Evolutionary conservation across 805 yeast genomes (phyloP).

Genomic region (Aciculoconidium aculeatum): DNA sequence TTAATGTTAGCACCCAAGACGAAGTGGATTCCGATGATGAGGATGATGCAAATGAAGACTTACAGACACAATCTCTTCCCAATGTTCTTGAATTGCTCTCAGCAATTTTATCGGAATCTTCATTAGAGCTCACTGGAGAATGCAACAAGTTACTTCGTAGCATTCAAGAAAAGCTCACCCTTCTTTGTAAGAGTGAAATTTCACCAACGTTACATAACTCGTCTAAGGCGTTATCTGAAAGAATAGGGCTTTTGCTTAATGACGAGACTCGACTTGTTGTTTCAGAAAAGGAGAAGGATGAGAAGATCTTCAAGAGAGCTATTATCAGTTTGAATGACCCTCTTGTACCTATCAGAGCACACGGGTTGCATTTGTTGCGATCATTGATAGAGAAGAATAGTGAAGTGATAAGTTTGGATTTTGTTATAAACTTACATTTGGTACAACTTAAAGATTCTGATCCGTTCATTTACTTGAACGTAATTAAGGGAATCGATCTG

Average conservation of each 20-base stretch:
- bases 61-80: constrained; percentile 18
- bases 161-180: constrained; percentile 19
- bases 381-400: constrained; percentile 47
- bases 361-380: constrained; percentile 66
- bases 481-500: constrained; percentile 69
- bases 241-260: constrained; percentile 24
- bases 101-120: constrained; percentile 28
- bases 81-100: constrained; percentile 31
- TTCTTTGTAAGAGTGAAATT: constrained; percentile 1
- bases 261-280: constrained; percentile 17
- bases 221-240: constrained; percentile 19
- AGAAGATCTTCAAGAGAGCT: constrained; percentile 49
- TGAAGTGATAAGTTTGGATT: constrained; percentile 43
- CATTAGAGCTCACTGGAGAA: constrained; percentile 22
- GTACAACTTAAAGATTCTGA: constrained; percentile 69
- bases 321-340: constrained; percentile 68
- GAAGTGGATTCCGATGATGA: constrained; percentile 23
- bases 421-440: constrained; percentile 57
- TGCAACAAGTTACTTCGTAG: constrained; percentile 19
- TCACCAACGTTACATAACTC: constrained; percentile 9
- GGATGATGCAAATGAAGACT: constrained; percentile 10
- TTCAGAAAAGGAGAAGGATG: constrained; percentile 27
- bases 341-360: constrained; percentile 77
- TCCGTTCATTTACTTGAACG: constrained; percentile 81
- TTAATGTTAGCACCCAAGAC: no score